A percentile compares a stretch with the other conserved stretches of the same genome.
Conservation (phyloP, 305 asterid species). For the Fraxinus sp. region DNA sequence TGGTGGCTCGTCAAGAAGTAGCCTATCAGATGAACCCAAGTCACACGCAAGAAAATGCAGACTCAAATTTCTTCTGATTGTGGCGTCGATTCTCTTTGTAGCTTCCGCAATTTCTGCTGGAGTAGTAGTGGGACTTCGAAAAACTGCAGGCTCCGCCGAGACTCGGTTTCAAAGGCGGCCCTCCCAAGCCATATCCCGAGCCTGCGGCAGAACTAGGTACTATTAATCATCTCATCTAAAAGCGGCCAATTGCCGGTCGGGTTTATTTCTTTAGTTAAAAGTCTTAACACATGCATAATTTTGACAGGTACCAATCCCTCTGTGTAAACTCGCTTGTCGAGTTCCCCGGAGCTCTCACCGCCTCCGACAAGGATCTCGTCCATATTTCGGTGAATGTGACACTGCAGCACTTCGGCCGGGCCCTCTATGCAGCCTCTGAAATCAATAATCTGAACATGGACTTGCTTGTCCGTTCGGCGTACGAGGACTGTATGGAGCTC, state of each 20-base stretch:
- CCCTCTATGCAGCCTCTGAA: conserved; percentile 61
- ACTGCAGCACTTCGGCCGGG: conserved; percentile 60
- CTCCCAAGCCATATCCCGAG: conserved; percentile 59
- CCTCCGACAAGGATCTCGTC: conserved; percentile 73
- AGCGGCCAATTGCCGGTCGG: neutral
- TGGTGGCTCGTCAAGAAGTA: conserved; percentile 37
- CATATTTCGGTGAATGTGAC: conserved; percentile 92
- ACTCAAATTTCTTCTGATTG: conserved; percentile 39
- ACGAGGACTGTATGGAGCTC: conserved; percentile 84
- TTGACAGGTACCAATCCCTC: conserved; percentile 41
- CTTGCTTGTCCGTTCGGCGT: conserved; percentile 68
- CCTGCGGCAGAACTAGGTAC: conserved; percentile 61
- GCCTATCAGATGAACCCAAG: conserved; percentile 28
- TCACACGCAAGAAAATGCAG: conserved; percentile 33
- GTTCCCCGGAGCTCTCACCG: conserved; percentile 73
- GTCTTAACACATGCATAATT: neutral
- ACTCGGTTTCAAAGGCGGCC: conserved; percentile 39
- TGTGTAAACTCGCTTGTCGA: conserved; percentile 66
- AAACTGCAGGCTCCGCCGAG: conserved; percentile 21
- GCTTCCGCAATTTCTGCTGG: conserved; percentile 58
- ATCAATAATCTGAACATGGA: conserved; percentile 64
- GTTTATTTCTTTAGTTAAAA: neutral
- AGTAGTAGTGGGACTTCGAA: conserved; percentile 32
- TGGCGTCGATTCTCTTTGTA: conserved; percentile 47
- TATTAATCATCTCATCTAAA: neutral